Evolutionary conservation across 148 eudicot genomes (phyloP), one percentile per base, ranked within the genome.

Genomic region (Heliosperma pusillum): DNA sequence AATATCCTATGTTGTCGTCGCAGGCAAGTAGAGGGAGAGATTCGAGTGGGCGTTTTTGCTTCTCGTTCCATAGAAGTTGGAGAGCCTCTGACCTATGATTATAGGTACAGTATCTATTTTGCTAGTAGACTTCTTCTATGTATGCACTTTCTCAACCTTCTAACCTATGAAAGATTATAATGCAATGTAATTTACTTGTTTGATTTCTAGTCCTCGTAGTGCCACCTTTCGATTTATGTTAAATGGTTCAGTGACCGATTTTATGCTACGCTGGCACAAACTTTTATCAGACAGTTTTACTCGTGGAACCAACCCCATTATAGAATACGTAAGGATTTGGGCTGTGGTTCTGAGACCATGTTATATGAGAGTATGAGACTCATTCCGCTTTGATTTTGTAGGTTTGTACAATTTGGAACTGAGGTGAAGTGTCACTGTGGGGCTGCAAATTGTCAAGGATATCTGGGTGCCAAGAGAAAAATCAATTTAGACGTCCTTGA

Each of bases 21-120:
- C 67, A 95, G 99, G 99, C 93, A 92, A 82, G 96, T 91, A 24
- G 97, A 95, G 30, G 96, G 97, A 66, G 97, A 92, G 83, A 87
- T 77, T 22, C 97, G 99, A 36, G 92, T 95, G 24, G 99, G 97
- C 44, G 93, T 92, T 68, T 95, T 95, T 80, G 97, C 99, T 61
- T 84, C 92, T 69, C 85, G 79, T 71, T 60, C 83, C 36, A 89
- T 95, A 70, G 60, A 90, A 69, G 82, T 79, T 64, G 99, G 99
- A 59, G 97, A 95, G 78, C 92, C 93, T 33, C 73, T 95, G 60
- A 92, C 99, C 59, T 95, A 95, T 76, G 97, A 95, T 83, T 95
- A 95, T 80, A 76, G 96, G 99, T 95, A 85, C 73, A 82, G 2
- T 45, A 3, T 24, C 21, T 16, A 24, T 10, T 13, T 33, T 70